phyloP scores from a whole-genome alignment of 2,329 filamentous ascomycete genomes.

The Aspergillus sp. region DNA sequence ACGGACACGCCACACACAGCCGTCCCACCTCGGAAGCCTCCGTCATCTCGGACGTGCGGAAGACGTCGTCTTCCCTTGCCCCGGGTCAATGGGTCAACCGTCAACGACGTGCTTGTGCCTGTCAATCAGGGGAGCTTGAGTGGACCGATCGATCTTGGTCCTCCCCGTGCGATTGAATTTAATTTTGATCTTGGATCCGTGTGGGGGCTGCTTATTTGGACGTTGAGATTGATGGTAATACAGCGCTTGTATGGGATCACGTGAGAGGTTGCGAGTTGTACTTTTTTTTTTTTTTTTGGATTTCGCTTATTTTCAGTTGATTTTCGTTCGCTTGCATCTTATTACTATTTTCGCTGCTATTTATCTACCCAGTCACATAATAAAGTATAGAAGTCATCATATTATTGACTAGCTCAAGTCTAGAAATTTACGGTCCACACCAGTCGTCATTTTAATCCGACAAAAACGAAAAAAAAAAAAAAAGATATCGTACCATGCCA shows the following conservation, averaged over 20 bases:
- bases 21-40: too few relatives aligned
- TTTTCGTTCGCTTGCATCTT: conserved; percentile 2
- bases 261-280: not conserved
- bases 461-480: conserved; percentile 15
- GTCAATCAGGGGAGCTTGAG: too few relatives aligned
- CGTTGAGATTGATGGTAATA: not conserved
- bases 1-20: too few relatives aligned
- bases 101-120: too few relatives aligned
- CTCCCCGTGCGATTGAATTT: too few relatives aligned
- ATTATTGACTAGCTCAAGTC: not conserved
- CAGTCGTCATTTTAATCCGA: conserved; percentile 9
- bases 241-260: conserved; percentile 6
- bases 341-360: not conserved
- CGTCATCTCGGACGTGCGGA: too few relatives aligned
- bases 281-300: too few relatives aligned
- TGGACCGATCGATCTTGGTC: not conserved
- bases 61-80: too few relatives aligned
- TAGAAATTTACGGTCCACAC: conserved; percentile 9
- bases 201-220: not conserved
- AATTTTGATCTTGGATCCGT: not conserved
- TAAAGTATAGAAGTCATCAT: not conserved
- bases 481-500: conserved; percentile 32
- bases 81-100: too few relatives aligned
- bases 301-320: not conserved
- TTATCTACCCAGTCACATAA: not conserved